phyloP scores from a whole-genome alignment of 768 basidiomycete genomes.

The Agrocybe chaxingu region DNA sequence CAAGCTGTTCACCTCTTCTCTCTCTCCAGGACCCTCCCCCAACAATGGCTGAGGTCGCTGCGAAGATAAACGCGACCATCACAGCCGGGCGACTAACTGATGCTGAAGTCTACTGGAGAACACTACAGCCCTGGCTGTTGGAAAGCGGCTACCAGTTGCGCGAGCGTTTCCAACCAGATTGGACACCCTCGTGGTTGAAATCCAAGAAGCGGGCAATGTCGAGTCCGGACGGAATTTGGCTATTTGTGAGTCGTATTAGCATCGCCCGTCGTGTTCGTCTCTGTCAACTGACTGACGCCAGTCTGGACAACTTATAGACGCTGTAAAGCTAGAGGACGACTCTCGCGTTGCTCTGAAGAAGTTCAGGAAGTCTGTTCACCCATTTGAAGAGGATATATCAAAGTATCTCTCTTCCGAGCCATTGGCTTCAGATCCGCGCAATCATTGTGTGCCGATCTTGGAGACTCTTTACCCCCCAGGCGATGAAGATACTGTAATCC shows the following conservation, averaged over 20 bases:
- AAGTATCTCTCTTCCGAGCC: slow-evolving; percentile 14
- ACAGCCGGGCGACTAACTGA: no score
- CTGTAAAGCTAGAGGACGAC: slow-evolving; percentile 22
- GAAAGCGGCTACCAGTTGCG: slow-evolving; percentile 28
- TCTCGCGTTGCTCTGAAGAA: slow-evolving; percentile 27
- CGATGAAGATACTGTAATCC: slow-evolving; percentile 12
- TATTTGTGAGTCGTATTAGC: background rate
- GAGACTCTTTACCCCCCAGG: slow-evolving; percentile 18
- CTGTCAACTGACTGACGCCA: background rate
- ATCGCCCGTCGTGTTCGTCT: background rate
- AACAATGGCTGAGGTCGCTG: no score
- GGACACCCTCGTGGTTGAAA: slow-evolving; percentile 31
- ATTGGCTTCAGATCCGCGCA: slow-evolving; percentile 19
- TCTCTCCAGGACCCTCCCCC: no score
- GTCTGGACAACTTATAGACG: slow-evolving; percentile 21
- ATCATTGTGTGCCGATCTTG: slow-evolving; percentile 31
- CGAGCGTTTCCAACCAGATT: slow-evolving; percentile 25
- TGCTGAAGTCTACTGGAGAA: slow-evolving; percentile 19
- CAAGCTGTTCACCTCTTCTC: no score
- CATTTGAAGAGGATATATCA: slow-evolving; percentile 28
- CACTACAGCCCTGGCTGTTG: slow-evolving; percentile 25
- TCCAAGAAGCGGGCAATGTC: background rate
- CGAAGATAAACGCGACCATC: no score
- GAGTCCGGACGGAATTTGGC: background rate
- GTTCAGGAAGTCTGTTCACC: slow-evolving; percentile 6